phyloP scores from a whole-genome alignment of 2,329 filamentous ascomycete species.

The Alternaria triticimaculans region DNA sequence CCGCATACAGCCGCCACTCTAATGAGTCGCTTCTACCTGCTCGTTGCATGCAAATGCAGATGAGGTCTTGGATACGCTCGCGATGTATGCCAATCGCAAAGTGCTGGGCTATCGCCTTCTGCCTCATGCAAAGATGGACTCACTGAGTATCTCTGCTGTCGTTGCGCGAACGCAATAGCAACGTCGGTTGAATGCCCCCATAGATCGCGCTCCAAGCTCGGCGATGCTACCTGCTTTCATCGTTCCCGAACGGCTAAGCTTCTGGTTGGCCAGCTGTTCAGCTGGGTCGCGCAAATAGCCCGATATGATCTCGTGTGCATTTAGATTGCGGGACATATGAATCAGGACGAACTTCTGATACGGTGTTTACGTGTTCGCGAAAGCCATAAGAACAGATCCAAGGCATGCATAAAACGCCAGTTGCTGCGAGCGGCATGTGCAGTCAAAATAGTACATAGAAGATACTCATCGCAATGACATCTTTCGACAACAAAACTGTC shows the following conservation, averaged over 20 bases:
- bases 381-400: neutral
- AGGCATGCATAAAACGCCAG: neutral
- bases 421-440: neutral
- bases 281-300: neutral
- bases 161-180: neutral
- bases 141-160: neutral
- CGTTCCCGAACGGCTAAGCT: neutral
- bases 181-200: neutral
- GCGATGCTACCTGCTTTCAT: neutral
- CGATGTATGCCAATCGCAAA: neutral
- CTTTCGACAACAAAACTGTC: conserved; percentile 13
- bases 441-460: neutral
- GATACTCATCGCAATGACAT: conserved; percentile 3
- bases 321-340: neutral
- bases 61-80: neutral
- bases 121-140: neutral
- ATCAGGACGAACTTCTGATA: neutral
- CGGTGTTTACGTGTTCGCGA: neutral
- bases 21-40: neutral
- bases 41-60: neutral
- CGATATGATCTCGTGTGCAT: neutral
- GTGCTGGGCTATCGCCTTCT: neutral
- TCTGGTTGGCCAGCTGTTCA: neutral
- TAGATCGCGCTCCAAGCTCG: neutral
- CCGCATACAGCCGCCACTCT: too few relatives aligned